Evolutionary conservation across 2,329 filamentous ascomycete species (phyloP).

Genomic region (Magnaporthiopsis incrustans): DNA sequence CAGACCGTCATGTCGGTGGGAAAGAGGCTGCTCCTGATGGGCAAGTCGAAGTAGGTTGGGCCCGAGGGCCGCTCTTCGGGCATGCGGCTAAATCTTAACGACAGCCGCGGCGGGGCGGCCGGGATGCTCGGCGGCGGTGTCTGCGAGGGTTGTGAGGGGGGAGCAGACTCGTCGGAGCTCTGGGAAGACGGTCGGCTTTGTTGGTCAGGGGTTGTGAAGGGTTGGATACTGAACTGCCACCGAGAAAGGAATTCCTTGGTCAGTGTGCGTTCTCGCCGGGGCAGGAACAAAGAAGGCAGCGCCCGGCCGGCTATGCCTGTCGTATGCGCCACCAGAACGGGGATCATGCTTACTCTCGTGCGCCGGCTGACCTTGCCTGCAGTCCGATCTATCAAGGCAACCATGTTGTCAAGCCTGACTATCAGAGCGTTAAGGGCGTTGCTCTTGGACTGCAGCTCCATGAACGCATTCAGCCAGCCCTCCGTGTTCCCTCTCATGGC

Average conservation of each 20-base stretch:
- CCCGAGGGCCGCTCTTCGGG: conserved; percentile 11
- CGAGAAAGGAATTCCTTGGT: neutral
- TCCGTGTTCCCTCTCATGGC: conserved; percentile 92
- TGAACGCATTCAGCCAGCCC: conserved; percentile 78
- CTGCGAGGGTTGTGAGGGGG: conserved; percentile 12
- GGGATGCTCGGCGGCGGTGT: conserved; percentile 11
- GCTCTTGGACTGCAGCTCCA: conserved; percentile 65
- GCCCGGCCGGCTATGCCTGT: neutral
- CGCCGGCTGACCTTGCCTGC: conserved; percentile 76
- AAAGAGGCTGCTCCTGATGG: conserved; percentile 14
- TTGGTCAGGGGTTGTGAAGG: conserved; percentile 13
- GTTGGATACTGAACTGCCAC: conserved; percentile 20
- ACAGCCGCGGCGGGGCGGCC: conserved; percentile 18
- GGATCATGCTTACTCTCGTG: conserved; percentile 52
- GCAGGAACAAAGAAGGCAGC: conserved; percentile 2
- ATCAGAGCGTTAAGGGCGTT: conserved; percentile 62
- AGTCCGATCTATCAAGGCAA: conserved; percentile 78
- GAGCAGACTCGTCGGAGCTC: conserved; percentile 8
- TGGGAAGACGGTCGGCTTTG: conserved; percentile 6
- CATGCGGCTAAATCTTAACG: conserved; percentile 17
- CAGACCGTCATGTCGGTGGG: neutral
- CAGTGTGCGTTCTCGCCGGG: neutral
- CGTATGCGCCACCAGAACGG: neutral
- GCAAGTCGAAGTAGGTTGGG: conserved; percentile 15
- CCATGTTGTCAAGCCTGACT: conserved; percentile 64